Evolutionary conservation across 331 rosid genomes (phyloP).

Genomic region (Cucumis variabilis): DNA sequence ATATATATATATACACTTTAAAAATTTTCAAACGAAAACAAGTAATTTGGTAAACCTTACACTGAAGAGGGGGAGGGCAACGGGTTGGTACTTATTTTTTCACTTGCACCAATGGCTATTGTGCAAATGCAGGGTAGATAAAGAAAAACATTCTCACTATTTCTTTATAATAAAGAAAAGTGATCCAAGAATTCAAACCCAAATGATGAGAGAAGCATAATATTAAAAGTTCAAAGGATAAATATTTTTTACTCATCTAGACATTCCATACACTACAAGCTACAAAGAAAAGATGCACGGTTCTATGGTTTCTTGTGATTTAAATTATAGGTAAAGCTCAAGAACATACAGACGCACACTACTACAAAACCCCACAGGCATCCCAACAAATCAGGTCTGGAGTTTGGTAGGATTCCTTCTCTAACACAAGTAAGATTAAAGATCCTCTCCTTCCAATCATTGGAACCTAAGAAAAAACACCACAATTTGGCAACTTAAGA

Average conservation of each 20-base stretch:
- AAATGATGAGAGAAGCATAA: background rate
- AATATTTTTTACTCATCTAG: background rate
- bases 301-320: background rate
- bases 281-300: background rate
- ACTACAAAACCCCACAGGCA: slow-evolving; percentile 7
- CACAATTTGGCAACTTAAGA: background rate
- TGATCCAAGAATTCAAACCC: background rate
- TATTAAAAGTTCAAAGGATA: background rate
- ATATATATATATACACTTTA: no score
- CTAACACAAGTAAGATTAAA: background rate
- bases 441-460: slow-evolving; percentile 21
- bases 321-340: background rate
- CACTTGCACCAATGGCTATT: background rate
- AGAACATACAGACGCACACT: background rate
- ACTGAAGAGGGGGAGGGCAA: background rate
- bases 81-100: background rate
- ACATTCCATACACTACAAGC: background rate
- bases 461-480: background rate
- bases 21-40: no score
- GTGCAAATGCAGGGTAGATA: background rate
- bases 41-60: no score
- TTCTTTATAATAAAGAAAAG: background rate
- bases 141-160: background rate
- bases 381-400: background rate
- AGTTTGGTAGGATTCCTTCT: background rate